Evolutionary conservation across 2,329 filamentous ascomycete species (phyloP).

Genomic region (Cladorrhinum sp.): DNA sequence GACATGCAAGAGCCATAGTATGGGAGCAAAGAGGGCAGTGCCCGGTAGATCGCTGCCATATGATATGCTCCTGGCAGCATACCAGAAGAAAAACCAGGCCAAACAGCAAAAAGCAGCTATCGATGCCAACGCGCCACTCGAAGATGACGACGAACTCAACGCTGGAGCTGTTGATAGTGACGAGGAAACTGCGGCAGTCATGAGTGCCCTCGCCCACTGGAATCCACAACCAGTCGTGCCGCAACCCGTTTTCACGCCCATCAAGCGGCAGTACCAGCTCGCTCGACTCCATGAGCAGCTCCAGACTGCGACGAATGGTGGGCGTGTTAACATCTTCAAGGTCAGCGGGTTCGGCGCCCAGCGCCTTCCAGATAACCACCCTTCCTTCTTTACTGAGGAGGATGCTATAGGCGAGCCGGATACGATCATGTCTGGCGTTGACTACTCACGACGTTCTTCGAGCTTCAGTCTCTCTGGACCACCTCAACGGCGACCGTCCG

Average conservation of each 20-base stretch:
- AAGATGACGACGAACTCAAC: constrained; percentile 79
- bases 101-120: constrained; percentile 96
- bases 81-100: constrained; percentile 97
- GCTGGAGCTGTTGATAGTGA: constrained; percentile 86
- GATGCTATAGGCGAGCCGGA: constrained; percentile 60
- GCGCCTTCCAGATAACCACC: constrained; percentile 50
- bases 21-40: constrained; percentile 89
- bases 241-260: constrained; percentile 59
- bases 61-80: constrained; percentile 83
- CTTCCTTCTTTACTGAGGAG: constrained; percentile 46
- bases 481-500: constrained; percentile 45
- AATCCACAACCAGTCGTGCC: constrained; percentile 74
- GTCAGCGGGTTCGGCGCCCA: constrained; percentile 57
- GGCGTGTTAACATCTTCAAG: constrained; percentile 63
- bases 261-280: constrained; percentile 61
- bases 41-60: constrained; percentile 85
- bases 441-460: constrained; percentile 40
- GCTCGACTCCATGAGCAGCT: constrained; percentile 64
- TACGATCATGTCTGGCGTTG: constrained; percentile 36
- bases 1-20: constrained; percentile 92
- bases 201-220: constrained; percentile 74
- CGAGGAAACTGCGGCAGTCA: constrained; percentile 87
- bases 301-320: constrained; percentile 63
- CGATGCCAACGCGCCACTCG: constrained; percentile 86
- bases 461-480: constrained; percentile 44